phyloP scores from a whole-genome alignment of 1,284 basidiomycete species.

The Tylopilus sp. region DNA sequence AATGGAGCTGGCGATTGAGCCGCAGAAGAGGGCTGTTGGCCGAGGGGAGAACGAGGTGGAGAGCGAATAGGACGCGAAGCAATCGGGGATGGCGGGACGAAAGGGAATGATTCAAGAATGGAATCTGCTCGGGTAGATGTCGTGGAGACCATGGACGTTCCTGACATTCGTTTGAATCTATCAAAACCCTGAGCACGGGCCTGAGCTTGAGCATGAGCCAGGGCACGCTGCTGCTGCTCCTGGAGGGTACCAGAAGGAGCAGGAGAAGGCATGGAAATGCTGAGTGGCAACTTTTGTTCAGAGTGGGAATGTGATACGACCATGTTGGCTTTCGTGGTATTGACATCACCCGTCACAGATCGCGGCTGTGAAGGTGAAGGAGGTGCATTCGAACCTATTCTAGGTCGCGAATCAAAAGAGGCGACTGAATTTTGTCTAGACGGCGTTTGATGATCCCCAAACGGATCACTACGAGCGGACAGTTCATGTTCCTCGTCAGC shows the following conservation, averaged over 20 bases:
- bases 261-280: conserved; percentile 55
- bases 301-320: conserved; percentile 40
- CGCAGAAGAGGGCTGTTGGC: conserved; percentile 48
- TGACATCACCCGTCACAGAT: conserved; percentile 59
- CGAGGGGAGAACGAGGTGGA: conserved; percentile 67
- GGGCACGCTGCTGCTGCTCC: conserved; percentile 58
- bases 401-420: conserved; percentile 37
- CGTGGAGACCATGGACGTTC: conserved; percentile 59
- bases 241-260: conserved; percentile 41
- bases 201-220: conserved; percentile 53
- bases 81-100: conserved; percentile 80
- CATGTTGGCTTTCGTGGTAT: conserved; percentile 61
- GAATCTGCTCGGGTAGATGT: conserved; percentile 72
- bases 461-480: conserved; percentile 50
- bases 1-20: conserved; percentile 36
- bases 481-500: conserved; percentile 43
- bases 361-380: conserved; percentile 52
- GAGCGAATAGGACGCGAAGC: conserved; percentile 70
- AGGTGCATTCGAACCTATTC: conserved; percentile 38
- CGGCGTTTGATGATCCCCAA: conserved; percentile 56
- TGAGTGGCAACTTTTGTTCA: conserved; percentile 45
- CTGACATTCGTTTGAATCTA: conserved; percentile 50
- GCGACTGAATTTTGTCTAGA: conserved; percentile 43
- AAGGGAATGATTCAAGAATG: conserved; percentile 78
- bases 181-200: conserved; percentile 52